Percentiles rank a stretch among this genome's conserved stretches.
Conservation (phyloP, 768 basidiomycete genomes). For the Auriscalpium microsporum region DNA sequence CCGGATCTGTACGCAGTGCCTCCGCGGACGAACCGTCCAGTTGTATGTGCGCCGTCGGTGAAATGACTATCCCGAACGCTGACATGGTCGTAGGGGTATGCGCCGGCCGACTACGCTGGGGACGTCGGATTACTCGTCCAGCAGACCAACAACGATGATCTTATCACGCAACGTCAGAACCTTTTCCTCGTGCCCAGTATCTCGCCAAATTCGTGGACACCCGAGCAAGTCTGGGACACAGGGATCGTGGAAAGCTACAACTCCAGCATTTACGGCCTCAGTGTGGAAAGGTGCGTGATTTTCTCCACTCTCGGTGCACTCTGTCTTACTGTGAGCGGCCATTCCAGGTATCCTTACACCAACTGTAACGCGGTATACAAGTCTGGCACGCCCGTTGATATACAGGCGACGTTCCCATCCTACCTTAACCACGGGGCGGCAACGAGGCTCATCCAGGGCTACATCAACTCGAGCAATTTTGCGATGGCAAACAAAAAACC, state of each 20-base stretch:
- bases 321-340: slow-evolving; percentile 2
- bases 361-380: slow-evolving; percentile 50
- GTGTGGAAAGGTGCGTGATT: slow-evolving; percentile 7
- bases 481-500: slow-evolving; percentile 33
- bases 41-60: neutral
- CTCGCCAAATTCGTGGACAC: slow-evolving; percentile 4
- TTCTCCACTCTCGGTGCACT: neutral
- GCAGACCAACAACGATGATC: slow-evolving; percentile 2
- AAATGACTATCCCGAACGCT: too few species aligned
- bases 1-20: slow-evolving; percentile 57
- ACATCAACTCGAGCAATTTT: slow-evolving; percentile 37
- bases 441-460: slow-evolving; percentile 39
- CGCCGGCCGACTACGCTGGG: slow-evolving; percentile 24
- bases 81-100: neutral
- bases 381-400: slow-evolving; percentile 30
- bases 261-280: slow-evolving; percentile 5
- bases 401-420: slow-evolving; percentile 38
- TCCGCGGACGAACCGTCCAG: slow-evolving; percentile 5
- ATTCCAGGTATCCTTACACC: slow-evolving; percentile 45
- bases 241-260: slow-evolving; percentile 6
- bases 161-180: neutral
- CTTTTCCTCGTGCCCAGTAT: slow-evolving; percentile 12
- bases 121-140: slow-evolving; percentile 16
- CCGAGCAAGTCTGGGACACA: slow-evolving; percentile 10
- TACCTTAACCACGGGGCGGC: slow-evolving; percentile 57